Evolutionary conservation across 2,329 filamentous ascomycete genomes (phyloP), one percentile per base, ranked within the genome.

Genomic region (Canariomyces notabilis): DNA sequence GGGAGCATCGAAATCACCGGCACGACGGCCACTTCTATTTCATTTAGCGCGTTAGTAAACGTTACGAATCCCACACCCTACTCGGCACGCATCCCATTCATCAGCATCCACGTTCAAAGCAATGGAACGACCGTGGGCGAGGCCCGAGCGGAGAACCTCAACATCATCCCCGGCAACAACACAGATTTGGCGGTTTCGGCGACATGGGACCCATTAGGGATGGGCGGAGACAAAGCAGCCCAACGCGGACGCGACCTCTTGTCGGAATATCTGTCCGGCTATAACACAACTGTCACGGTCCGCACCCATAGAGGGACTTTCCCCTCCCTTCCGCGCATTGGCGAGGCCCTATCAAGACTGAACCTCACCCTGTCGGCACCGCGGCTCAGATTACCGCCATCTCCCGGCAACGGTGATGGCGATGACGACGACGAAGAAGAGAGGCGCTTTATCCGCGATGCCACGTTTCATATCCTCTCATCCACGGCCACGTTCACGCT

Each of bases 1-100:
- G 80, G 81, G 46, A 80, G 85, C 50, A 67, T 97, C 29, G 76
- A 77, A 53, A 80, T 97, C 46, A 61, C 85, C 33, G 80, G 85
- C 46, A 94, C 89, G 0, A 83, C 84, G 1, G 70, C 76, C 29
- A 80, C 80, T 2, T 85, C 85, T 3, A 72, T 96, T 37, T 80
- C 77, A 16, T 68, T 97, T 29, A 74, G 82, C 59, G 85, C 87
- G 12, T 68, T 73, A 32, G 75, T 95, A 59, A 95, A 93, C 61
- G 75, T 95, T 50, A 94, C 87, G 4, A 98, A 98, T 60, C 90
- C 91, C 1, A 95, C 90, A 0, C 77, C 83, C 4, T 96, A 97
- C 64, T 83, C 87, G 4, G 90, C 89, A 4, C 73, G 72, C 2
- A 73, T 97, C n/a, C 91, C 91, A 2, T 91, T 82, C 52, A 67